Conservation (phyloP, 148 eudicot genomes). For the Nepenthes gracilis region DNA sequence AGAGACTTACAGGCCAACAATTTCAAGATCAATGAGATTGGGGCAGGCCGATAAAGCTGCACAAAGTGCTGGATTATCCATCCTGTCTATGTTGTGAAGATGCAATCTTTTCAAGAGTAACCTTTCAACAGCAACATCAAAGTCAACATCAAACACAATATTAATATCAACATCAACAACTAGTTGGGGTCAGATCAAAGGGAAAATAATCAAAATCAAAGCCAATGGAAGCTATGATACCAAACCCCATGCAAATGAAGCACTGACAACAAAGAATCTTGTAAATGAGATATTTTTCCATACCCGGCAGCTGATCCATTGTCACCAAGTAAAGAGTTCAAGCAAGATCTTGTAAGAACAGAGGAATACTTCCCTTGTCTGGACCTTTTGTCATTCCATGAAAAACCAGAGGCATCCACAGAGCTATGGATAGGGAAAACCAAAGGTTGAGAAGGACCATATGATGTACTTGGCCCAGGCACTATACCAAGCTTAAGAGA, state of each 20-base stretch:
- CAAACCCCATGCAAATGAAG: background rate
- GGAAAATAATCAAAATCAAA: background rate
- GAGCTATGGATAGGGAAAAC: slow-evolving; percentile 39
- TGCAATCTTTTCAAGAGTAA: slow-evolving; percentile 42
- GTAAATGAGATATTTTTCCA: background rate
- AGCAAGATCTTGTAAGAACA: slow-evolving; percentile 55
- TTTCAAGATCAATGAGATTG: slow-evolving; percentile 53
- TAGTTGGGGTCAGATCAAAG: background rate
- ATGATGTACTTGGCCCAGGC: slow-evolving; percentile 18
- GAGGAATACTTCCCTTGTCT: slow-evolving; percentile 59
- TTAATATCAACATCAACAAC: background rate
- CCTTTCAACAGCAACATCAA: slow-evolving; percentile 12
- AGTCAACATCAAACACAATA: background rate
- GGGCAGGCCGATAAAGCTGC: slow-evolving; percentile 47
- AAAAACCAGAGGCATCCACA: slow-evolving; percentile 38
- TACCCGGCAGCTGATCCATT: slow-evolving; percentile 46
- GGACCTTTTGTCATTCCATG: slow-evolving; percentile 63
- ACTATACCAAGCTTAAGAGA: slow-evolving; percentile 53
- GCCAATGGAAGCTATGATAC: background rate
- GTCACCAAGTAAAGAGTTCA: slow-evolving; percentile 32
- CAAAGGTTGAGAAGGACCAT: slow-evolving; percentile 33
- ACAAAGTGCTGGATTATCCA: slow-evolving; percentile 43
- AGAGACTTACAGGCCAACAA: slow-evolving; percentile 65
- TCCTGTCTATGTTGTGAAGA: slow-evolving; percentile 52
- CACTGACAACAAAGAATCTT: background rate